Evolutionary conservation across 2,329 filamentous ascomycete genomes (phyloP).

Genomic region (Fusarium setosum): DNA sequence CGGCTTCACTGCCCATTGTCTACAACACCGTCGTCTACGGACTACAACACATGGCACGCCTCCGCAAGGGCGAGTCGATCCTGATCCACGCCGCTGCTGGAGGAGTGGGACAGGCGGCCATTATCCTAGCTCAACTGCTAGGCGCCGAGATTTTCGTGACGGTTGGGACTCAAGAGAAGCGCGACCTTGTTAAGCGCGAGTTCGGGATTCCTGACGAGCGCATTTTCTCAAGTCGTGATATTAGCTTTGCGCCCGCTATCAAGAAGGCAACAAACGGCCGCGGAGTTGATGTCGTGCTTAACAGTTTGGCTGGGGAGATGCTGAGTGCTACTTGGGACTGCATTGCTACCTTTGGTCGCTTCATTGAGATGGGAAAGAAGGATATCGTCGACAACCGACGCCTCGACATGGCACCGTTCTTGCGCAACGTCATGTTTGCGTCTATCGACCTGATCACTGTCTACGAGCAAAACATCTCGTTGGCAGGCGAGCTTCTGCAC

Average conservation of each 20-base stretch:
- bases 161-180: constrained; percentile 45
- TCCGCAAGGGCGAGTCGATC: constrained; percentile 34
- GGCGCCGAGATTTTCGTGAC: constrained; percentile 45
- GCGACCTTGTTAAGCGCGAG: not conserved
- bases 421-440: not conserved
- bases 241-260: not conserved
- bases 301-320: not conserved
- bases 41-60: constrained; percentile 1
- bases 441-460: not conserved
- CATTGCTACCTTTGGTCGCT: not conserved
- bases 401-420: not conserved
- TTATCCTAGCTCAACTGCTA: constrained; percentile 35
- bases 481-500: not conserved
- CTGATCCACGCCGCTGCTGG: constrained; percentile 42
- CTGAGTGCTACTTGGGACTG: not conserved
- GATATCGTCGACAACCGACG: not conserved
- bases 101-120: constrained; percentile 43
- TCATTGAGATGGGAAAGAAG: not conserved
- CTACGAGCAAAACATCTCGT: not conserved
- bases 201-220: not conserved
- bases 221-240: not conserved
- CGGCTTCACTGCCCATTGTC: constrained; percentile 15
- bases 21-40: constrained; percentile 17
- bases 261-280: not conserved
- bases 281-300: not conserved